Evolutionary conservation across 129 eudicot genomes (phyloP).

Genomic region (Flaveria sonorensis): DNA sequence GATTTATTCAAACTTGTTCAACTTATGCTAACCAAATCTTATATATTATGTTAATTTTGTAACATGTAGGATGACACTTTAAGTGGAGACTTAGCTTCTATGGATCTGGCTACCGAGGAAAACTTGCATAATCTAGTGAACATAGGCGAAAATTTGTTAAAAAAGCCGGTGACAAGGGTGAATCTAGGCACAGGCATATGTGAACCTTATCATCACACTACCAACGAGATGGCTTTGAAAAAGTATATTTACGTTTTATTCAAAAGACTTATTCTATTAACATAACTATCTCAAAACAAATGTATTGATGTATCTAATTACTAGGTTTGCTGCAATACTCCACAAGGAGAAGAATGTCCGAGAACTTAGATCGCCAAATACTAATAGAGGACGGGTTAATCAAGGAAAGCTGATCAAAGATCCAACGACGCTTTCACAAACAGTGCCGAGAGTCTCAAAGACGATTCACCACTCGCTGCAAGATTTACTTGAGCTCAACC

Average conservation of each 20-base stretch:
- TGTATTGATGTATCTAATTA: no score
- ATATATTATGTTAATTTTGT: neutral
- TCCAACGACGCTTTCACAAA: constrained; percentile 5
- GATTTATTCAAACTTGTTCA: neutral
- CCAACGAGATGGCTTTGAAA: constrained; percentile 48
- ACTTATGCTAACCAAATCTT: no score
- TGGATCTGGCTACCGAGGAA: constrained; percentile 46
- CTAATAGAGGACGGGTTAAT: constrained; percentile 1
- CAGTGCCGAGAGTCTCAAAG: neutral
- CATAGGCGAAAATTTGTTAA: constrained; percentile 43
- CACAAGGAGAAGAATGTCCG: constrained; percentile 43
- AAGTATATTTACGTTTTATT: constrained; percentile 26
- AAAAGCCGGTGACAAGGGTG: constrained; percentile 49
- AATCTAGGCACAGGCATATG: constrained; percentile 39
- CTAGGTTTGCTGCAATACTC: constrained; percentile 52
- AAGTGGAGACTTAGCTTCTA: constrained; percentile 37
- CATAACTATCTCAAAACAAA: neutral
- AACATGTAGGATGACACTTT: constrained; percentile 52
- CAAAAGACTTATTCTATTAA: neutral
- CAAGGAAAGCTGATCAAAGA: neutral
- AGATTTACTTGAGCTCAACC: constrained; percentile 20
- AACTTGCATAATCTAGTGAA: constrained; percentile 47
- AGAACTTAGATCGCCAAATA: constrained; percentile 30
- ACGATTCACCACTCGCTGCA: constrained; percentile 29
- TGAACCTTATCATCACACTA: constrained; percentile 38